phyloP scores from a whole-genome alignment of 495 filamentous ascomycete genomes.

The Talaromyces adpressus region DNA sequence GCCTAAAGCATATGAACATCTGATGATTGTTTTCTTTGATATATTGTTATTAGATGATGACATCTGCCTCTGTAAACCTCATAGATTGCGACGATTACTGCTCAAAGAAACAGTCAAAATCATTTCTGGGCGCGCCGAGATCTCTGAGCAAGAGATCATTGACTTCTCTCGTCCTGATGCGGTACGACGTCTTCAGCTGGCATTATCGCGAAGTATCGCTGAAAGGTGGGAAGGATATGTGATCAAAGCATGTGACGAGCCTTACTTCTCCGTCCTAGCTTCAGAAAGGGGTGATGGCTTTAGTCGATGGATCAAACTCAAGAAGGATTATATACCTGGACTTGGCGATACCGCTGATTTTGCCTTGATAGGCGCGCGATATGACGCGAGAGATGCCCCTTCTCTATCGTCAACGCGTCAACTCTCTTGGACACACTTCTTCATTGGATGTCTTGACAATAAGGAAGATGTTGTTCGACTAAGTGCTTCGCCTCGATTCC shows the following conservation, averaged over 20 bases:
- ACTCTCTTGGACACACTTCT: constrained; percentile 69
- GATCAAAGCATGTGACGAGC: constrained; percentile 68
- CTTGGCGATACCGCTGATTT: constrained; percentile 81
- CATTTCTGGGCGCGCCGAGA: constrained; percentile 50
- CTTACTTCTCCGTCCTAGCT: constrained; percentile 59
- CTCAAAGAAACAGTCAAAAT: constrained; percentile 51
- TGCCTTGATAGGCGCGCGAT: constrained; percentile 64
- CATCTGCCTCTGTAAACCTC: constrained; percentile 50
- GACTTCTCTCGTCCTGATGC: constrained; percentile 46
- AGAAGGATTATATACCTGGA: constrained; percentile 80
- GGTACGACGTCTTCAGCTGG: constrained; percentile 44
- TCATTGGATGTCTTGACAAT: constrained; percentile 71
- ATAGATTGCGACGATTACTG: constrained; percentile 52
- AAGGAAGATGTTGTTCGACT: constrained; percentile 51
- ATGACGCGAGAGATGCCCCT: constrained; percentile 50
- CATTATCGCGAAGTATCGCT: constrained; percentile 60
- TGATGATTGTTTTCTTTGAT: constrained; percentile 83
- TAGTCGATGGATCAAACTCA: constrained; percentile 70
- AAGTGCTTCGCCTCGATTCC: constrained; percentile 50
- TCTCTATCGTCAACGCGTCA: constrained; percentile 33
- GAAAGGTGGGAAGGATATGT: constrained; percentile 68
- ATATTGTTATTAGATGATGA: constrained; percentile 65
- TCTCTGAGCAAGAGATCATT: constrained; percentile 55
- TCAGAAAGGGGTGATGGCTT: constrained; percentile 21
- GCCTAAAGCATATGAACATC: constrained; percentile 60